Percentiles rank a stretch among this genome's conserved stretches.
Conservation (phyloP, 805 yeast species). For the Lipomyces spencermartinsiae region DNA sequence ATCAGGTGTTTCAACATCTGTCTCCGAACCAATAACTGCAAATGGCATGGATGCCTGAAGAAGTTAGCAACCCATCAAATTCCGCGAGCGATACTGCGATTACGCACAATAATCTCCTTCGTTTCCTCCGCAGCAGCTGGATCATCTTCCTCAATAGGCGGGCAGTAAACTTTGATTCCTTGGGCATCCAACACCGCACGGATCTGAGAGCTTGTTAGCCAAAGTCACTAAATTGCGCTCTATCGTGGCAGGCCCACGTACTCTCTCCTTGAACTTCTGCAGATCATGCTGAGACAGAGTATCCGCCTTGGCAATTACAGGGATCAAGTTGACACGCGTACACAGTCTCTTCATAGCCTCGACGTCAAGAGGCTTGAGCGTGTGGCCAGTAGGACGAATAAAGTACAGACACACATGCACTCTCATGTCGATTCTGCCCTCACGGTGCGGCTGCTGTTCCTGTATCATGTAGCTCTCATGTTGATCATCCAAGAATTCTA, state of each 20-base stretch:
- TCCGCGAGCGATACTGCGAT: neutral
- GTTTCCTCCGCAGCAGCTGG: constrained; percentile 43
- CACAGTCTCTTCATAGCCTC: constrained; percentile 74
- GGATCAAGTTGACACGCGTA: constrained; percentile 77
- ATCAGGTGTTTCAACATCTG: constrained; percentile 51
- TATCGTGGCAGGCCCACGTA: constrained; percentile 12
- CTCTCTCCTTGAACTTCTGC: constrained; percentile 56
- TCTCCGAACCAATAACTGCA: constrained; percentile 72
- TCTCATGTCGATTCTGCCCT: constrained; percentile 62
- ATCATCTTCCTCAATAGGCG: constrained; percentile 52
- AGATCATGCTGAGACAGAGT: constrained; percentile 67
- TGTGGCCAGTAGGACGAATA: constrained; percentile 69
- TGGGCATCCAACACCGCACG: constrained; percentile 59
- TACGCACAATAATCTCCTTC: constrained; percentile 32
- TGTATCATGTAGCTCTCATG: constrained; percentile 71
- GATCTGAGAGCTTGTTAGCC: constrained; percentile 43
- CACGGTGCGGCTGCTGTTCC: constrained; percentile 75
- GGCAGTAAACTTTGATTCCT: constrained; percentile 62
- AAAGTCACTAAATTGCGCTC: neutral
- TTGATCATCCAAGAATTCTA: constrained; percentile 80
- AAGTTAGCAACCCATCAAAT: constrained; percentile 18
- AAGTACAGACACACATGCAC: constrained; percentile 89
- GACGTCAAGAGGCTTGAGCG: constrained; percentile 70
- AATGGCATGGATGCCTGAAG: constrained; percentile 63
- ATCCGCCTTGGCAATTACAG: constrained; percentile 83